Evolutionary conservation across 305 asterid genomes (phyloP).

Genomic region (Ajuga reptans): DNA sequence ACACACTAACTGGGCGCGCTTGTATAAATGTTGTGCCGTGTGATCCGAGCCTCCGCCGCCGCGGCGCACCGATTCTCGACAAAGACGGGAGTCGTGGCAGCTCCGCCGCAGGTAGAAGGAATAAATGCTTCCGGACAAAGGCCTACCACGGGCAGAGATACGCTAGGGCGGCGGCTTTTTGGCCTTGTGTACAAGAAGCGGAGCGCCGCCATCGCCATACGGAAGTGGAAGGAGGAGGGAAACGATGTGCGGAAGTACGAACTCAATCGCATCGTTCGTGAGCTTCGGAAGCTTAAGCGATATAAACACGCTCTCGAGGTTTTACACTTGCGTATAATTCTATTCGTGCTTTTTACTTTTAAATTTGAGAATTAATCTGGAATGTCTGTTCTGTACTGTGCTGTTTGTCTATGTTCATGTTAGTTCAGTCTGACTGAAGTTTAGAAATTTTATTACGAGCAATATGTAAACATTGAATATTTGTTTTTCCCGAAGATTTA

Average conservation of each 20-base stretch:
- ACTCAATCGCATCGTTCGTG: constrained; percentile 78
- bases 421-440: neutral
- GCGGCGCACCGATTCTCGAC: constrained; percentile 53
- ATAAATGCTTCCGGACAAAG: constrained; percentile 4
- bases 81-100: constrained; percentile 26
- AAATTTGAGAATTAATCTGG: neutral
- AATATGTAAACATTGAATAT: neutral
- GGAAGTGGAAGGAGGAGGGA: constrained; percentile 88
- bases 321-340: no score
- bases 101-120: constrained; percentile 24
- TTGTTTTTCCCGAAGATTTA: neutral
- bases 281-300: constrained; percentile 72
- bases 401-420: neutral
- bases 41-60: constrained; percentile 41
- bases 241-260: constrained; percentile 57
- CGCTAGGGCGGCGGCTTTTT: constrained; percentile 64
- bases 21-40: constrained; percentile 45
- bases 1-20: neutral
- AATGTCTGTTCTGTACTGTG: neutral
- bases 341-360: neutral
- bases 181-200: constrained; percentile 62
- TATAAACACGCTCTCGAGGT: constrained; percentile 93
- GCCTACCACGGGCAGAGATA: constrained; percentile 41
- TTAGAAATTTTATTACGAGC: neutral
- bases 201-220: constrained; percentile 62